phyloP scores from a whole-genome alignment of 345 rosid species.

The Cardiospermum halicacabum region DNA sequence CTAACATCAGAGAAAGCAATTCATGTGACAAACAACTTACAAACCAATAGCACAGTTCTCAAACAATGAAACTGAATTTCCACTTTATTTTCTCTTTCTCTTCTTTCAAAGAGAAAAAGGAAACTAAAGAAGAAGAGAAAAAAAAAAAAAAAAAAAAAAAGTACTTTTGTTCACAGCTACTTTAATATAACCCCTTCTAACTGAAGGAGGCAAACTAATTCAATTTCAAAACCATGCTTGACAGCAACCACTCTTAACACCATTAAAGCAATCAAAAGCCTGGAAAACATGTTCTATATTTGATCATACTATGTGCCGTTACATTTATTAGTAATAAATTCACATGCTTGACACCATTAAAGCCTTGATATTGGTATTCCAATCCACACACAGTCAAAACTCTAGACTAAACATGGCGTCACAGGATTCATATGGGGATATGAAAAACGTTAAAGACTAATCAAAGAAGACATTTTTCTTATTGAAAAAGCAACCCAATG shows the following conservation, averaged over 20 bases:
- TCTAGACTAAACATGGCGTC: background rate
- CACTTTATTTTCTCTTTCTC: background rate
- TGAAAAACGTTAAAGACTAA: background rate
- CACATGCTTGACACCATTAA: background rate
- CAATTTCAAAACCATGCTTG: background rate
- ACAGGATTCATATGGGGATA: background rate
- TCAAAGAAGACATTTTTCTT: background rate
- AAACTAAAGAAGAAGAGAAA: background rate
- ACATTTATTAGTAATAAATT: background rate
- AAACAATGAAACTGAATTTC: background rate
- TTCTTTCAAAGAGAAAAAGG: background rate
- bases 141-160: no score
- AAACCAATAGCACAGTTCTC: background rate
- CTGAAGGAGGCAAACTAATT: background rate
- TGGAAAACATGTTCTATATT: background rate
- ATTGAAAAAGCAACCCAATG: background rate
- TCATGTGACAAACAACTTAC: background rate
- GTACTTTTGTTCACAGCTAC: background rate
- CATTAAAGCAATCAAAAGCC: background rate
- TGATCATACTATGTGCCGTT: background rate
- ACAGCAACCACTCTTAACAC: background rate
- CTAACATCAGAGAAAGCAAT: no score
- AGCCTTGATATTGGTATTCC: background rate
- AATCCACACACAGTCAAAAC: background rate
- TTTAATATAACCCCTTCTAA: background rate